Evolutionary conservation across 768 basidiomycete species (phyloP).

Genomic region (Kwoniella dejecticola): DNA sequence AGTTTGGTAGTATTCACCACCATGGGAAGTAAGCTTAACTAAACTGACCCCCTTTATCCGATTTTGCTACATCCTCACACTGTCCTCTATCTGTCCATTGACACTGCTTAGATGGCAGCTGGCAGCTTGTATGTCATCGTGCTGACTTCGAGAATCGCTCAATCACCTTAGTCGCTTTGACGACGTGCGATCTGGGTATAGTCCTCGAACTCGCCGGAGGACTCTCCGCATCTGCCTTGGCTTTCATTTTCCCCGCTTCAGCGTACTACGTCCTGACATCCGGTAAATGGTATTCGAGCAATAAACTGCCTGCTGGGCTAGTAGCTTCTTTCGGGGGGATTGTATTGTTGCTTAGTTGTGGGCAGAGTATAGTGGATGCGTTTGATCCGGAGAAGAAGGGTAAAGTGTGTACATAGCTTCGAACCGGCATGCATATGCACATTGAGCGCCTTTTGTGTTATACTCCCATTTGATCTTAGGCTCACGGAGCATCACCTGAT

Average conservation of each 20-base stretch:
- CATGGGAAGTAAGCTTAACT: slow-evolving; percentile 72
- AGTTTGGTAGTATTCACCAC: slow-evolving; percentile 76
- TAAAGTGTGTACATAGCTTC: slow-evolving; percentile 67
- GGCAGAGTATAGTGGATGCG: slow-evolving; percentile 73
- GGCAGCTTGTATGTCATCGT: not conserved
- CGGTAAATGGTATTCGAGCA: slow-evolving; percentile 67
- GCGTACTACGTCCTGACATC: slow-evolving; percentile 48
- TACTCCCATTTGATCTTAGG: too few relatives aligned
- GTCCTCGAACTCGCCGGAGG: slow-evolving; percentile 99
- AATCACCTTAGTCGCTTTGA: slow-evolving; percentile 68
- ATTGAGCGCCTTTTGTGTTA: too few relatives aligned
- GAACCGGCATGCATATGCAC: too few relatives aligned
- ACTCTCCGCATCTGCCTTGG: slow-evolving; percentile 71
- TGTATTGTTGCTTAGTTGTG: slow-evolving; percentile 76
- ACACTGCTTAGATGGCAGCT: not conserved
- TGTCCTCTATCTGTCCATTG: too few relatives aligned
- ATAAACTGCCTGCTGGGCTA: slow-evolving; percentile 71
- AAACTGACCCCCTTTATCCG: too few relatives aligned
- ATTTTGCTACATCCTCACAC: too few relatives aligned
- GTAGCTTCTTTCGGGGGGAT: slow-evolving; percentile 74
- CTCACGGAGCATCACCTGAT: too few relatives aligned
- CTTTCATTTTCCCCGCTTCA: slow-evolving; percentile 68
- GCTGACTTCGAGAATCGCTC: not conserved
- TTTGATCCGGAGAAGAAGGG: slow-evolving; percentile 70
- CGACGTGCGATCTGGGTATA: slow-evolving; percentile 96